phyloP scores from a whole-genome alignment of 148 eudicot species.

The Cornus controversa region DNA sequence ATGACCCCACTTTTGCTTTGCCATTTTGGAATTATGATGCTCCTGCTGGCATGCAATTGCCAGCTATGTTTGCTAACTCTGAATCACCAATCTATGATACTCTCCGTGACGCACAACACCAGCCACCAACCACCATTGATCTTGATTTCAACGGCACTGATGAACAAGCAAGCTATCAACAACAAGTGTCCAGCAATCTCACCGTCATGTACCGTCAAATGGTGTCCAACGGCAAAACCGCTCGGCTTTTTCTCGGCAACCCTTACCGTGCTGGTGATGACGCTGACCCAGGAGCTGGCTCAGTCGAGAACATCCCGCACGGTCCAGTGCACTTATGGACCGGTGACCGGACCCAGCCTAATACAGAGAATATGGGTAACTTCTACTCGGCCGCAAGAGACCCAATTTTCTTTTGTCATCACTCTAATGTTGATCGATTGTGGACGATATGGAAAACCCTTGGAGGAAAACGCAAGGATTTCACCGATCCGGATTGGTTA shows the following conservation, averaged over 20 bases:
- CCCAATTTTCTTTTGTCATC: slow-evolving; percentile 76
- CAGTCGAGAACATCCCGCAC: slow-evolving; percentile 64
- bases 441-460: slow-evolving; percentile 79
- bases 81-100: slow-evolving; percentile 40
- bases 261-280: slow-evolving; percentile 65
- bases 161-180: slow-evolving; percentile 13
- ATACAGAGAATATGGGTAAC: slow-evolving; percentile 76
- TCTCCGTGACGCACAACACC: slow-evolving; percentile 48
- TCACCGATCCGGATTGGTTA: slow-evolving; percentile 65
- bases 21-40: slow-evolving; percentile 89
- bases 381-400: slow-evolving; percentile 82
- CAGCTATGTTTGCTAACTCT: slow-evolving; percentile 38
- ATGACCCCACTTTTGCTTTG: slow-evolving; percentile 74
- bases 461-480: slow-evolving; percentile 41
- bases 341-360: slow-evolving; percentile 56
- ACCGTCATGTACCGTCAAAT: slow-evolving; percentile 76
- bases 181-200: slow-evolving; percentile 47
- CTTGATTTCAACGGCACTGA: slow-evolving; percentile 46
- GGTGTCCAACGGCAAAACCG: slow-evolving; percentile 51
- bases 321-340: slow-evolving; percentile 69
- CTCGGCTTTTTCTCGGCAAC: slow-evolving; percentile 60
- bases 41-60: slow-evolving; percentile 59
- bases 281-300: slow-evolving; percentile 52
- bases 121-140: slow-evolving; percentile 45
- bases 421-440: slow-evolving; percentile 62